These are phyloP conservation scores for Cystobasidiaceae sp. DNA, from an alignment of 1,284 basidiomycete species.

Conservation along the genomic window DNA sequence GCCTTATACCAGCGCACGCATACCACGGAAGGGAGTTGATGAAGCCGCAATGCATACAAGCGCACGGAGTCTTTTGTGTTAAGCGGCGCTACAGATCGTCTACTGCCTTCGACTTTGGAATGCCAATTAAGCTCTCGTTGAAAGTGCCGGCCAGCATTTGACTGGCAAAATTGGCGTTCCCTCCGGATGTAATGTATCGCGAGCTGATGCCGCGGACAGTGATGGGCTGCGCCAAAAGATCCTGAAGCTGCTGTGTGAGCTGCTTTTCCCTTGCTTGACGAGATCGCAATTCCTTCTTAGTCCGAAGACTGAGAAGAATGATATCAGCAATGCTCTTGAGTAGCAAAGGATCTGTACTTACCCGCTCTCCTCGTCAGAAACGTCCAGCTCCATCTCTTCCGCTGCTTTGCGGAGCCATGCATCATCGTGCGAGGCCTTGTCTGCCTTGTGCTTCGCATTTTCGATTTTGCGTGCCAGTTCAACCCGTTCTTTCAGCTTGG, in stretches of 20 bases:
- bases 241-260: conserved; percentile 67
- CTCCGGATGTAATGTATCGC: conserved; percentile 75
- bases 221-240: conserved; percentile 69
- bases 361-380: conserved; percentile 62
- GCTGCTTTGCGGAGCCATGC: conserved; percentile 89
- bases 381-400: conserved; percentile 86
- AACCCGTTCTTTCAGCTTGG: conserved; percentile 75
- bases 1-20: too few relatives aligned
- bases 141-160: conserved; percentile 68
- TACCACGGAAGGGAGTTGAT: too few relatives aligned
- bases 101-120: conserved; percentile 35
- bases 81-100: conserved; percentile 41
- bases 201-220: conserved; percentile 75
- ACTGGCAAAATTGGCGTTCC: conserved; percentile 69
- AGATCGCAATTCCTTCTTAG: conserved; percentile 29
- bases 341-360: background rate
- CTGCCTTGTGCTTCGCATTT: conserved; percentile 66
- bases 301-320: conserved; percentile 39
- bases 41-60: conserved; percentile 27
- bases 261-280: conserved; percentile 45
- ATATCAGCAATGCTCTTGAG: conserved; percentile 39
- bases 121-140: conserved; percentile 45
- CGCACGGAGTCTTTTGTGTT: conserved; percentile 42
- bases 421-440: conserved; percentile 82
- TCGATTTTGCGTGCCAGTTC: conserved; percentile 86